Evolutionary conservation across 164 flowering plant species (phyloP).

Genomic region (Malania oleifera): DNA sequence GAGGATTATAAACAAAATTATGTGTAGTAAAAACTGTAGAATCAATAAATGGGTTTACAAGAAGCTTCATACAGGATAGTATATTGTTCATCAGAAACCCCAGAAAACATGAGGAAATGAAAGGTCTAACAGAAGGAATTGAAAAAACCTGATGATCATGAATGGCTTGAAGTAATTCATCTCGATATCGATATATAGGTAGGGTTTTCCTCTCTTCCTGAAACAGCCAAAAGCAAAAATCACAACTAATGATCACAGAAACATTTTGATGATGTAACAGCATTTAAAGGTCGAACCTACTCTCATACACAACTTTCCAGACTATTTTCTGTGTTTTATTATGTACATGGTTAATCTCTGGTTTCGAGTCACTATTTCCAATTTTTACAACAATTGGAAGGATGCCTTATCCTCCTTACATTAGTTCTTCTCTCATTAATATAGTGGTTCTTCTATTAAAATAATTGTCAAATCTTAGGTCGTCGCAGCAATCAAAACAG

Average conservation of each 20-base stretch:
- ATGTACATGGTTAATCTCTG: too few species aligned
- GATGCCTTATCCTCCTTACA: too few species aligned
- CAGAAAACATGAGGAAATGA: not conserved
- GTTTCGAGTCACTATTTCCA: too few species aligned
- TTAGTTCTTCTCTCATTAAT: too few species aligned
- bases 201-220: conserved; percentile 84
- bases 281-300: too few species aligned
- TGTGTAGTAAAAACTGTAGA: too few species aligned
- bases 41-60: not conserved
- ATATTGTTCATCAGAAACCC: not conserved
- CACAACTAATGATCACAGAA: not conserved
- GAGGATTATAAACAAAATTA: not conserved
- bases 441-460: too few species aligned
- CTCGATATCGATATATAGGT: conserved; percentile 79
- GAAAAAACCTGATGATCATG: conserved; percentile 67
- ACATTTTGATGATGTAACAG: not conserved
- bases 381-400: too few species aligned
- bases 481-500: too few species aligned
- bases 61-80: not conserved
- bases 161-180: conserved; percentile 72
- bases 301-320: too few species aligned
- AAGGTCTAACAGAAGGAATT: not conserved
- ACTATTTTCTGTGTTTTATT: too few species aligned
- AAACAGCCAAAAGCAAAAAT: conserved; percentile 9
- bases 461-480: too few species aligned